Base-by-base conservation (phyloP, 2,329 filamentous ascomycete species). In the Salinomyces thailandicus region DNA sequence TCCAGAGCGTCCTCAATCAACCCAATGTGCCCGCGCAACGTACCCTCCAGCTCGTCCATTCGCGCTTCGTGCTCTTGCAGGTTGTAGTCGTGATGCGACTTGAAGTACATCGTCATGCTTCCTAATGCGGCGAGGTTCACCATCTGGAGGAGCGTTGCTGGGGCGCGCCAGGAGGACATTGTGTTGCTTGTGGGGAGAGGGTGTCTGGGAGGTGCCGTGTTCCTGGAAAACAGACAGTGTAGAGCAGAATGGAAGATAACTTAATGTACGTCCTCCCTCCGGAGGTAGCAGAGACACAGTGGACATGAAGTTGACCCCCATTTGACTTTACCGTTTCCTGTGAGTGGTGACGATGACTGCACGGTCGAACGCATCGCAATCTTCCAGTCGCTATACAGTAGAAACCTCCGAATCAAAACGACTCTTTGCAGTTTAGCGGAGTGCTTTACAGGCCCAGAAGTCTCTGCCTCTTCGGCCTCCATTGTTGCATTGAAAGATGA, bases 11-110 rank as follows among this genome's bases (percentile, higher is more conserved):
- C 65, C 42, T 69, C 64, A 28, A 68, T 68, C 13, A 67, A 33
- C 1, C 63, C 64, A 39, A 68, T 67, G 38, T 68, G 65, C 2
- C 64, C 64, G 38, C 64, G 46, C 22, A 68, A 40, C 11, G 64
- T 69, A 5, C 66, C 64, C 45, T 69, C 65, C 2, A 69, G 55
- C 37, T 67, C 64, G 35, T 68, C 64, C 45, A 67, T 57, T 7
- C 64, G 60, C 3, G 66, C 64, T 52, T 69, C 66, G 45, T 66
- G 60, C 42, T 69, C 64, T 50, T 67, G 59, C 4, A 65, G 55
- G 37, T 64, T 66, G 50, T 62, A 61, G 18, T 60, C 51, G 36
- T 64, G 59, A 38, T 58, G 60, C 1, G 52, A 54, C 38, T 49
- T 46, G 41, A 48, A 44, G 34, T 47, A 48, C 14, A 36, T 18